These are phyloP conservation scores for Tricharina praecox DNA, from an alignment of 495 filamentous ascomycete species.

Conservation along the genomic window DNA sequence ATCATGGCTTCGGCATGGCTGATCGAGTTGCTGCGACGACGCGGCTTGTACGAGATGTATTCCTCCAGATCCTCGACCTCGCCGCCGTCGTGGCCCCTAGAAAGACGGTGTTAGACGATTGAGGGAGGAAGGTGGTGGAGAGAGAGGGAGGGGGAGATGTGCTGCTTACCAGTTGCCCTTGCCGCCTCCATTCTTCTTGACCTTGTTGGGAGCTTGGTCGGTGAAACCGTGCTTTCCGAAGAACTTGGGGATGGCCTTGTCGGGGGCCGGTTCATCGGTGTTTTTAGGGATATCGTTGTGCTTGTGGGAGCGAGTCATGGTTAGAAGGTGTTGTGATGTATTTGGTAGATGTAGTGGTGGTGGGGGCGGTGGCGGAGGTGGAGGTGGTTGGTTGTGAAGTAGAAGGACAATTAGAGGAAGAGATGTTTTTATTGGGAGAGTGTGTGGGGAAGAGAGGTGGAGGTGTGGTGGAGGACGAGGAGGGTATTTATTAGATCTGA, in stretches of 20 bases:
- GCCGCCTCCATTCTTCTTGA: slow-evolving; percentile 88
- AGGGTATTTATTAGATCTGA: not conserved
- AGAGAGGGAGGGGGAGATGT: not conserved
- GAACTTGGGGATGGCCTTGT: slow-evolving; percentile 55
- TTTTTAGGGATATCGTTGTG: slow-evolving; percentile 73
- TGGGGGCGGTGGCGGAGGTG: not conserved
- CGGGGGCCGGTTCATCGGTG: slow-evolving; percentile 41
- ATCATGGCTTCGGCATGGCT: slow-evolving; percentile 44
- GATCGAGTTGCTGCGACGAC: slow-evolving; percentile 84
- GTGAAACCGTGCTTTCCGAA: slow-evolving; percentile 76
- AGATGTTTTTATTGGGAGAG: not conserved
- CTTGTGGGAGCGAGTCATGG: slow-evolving; percentile 95
- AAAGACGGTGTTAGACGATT: not conserved
- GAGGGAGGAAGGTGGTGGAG: not conserved
- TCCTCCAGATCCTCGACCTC: slow-evolving; percentile 57
- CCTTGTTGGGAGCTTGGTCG: slow-evolving; percentile 74
- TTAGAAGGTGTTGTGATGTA: slow-evolving; percentile 4
- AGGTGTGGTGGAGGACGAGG: not conserved
- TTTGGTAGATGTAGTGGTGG: not conserved
- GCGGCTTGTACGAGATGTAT: slow-evolving; percentile 68
- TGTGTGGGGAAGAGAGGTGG: not conserved
- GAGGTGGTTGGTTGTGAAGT: not conserved
- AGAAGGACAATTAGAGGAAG: no score
- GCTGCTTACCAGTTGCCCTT: slow-evolving; percentile 76
- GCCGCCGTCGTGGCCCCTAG: slow-evolving; percentile 60